Conservation (phyloP, 2,329 filamentous ascomycete species). For the Penicillium fuscoglaucum region DNA sequence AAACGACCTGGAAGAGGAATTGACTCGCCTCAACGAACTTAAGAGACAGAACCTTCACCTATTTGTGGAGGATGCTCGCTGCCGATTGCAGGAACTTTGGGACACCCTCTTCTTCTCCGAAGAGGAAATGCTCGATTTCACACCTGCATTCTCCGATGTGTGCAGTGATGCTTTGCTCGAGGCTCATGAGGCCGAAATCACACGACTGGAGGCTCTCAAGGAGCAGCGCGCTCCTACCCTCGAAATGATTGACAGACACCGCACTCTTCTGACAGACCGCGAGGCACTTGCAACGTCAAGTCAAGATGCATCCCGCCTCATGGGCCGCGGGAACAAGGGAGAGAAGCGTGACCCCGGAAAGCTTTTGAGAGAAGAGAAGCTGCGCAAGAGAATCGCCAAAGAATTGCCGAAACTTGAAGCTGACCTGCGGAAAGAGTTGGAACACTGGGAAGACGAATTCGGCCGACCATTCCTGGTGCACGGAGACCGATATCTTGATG, state of each 20-base stretch:
- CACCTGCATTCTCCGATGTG: conserved; percentile 93
- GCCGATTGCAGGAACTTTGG: conserved; percentile 91
- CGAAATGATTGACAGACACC: conserved; percentile 78
- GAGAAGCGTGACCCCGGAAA: conserved; percentile 94
- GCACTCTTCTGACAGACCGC: conserved; percentile 77
- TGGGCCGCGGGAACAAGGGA: conserved; percentile 87
- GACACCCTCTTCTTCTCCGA: conserved; percentile 91
- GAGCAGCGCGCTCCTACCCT: conserved; percentile 86
- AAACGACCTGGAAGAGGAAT: conserved; percentile 93
- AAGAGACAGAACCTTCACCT: conserved; percentile 94
- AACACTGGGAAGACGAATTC: conserved; percentile 90
- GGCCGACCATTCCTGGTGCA: conserved; percentile 90
- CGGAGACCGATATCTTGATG: conserved; percentile 85
- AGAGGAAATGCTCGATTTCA: conserved; percentile 98
- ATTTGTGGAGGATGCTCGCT: conserved; percentile 92
- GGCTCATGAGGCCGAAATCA: conserved; percentile 89
- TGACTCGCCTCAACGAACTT: conserved; percentile 80
- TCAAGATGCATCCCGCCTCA: conserved; percentile 89
- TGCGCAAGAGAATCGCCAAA: conserved; percentile 95
- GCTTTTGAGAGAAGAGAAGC: conserved; percentile 93
- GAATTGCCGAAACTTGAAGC: conserved; percentile 88
- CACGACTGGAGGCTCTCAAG: conserved; percentile 73
- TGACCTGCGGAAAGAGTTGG: conserved; percentile 79
- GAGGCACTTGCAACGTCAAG: conserved; percentile 86
- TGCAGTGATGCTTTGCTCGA: conserved; percentile 94